Base-by-base conservation (phyloP, 805 yeast genomes). In the Barnettozyma sucrosica region DNA sequence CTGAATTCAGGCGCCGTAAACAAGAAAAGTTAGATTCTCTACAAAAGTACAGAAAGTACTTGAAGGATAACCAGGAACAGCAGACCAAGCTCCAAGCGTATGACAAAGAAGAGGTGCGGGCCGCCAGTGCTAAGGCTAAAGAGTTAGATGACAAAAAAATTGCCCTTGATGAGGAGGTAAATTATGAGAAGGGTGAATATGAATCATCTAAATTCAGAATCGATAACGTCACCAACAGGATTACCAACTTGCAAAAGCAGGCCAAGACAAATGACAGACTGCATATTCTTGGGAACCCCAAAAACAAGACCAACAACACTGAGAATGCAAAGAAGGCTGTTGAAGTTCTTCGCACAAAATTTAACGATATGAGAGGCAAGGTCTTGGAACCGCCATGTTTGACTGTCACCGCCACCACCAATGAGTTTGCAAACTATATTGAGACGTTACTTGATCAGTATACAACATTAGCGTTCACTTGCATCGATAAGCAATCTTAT, bases 371-470 rank as follows among this genome's bases (percentile, higher is more conserved):
- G 43, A 58, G 64, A 41, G 65, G 66, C 1, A 62, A 65, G 11
- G 77, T 85, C 46, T 78, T 70, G 48, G 95, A 85, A 57, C 95
- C 96, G 1, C 90, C 97, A 0, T 64, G 83, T 8, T 68, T 89
- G 24, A 72, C 85, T 0, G 71, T 92, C 20, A 70, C 76, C 5
- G 77, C 83, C 0, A 70, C 69, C 1, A 76, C 81, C 48, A 61
- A 66, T 9, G 54, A 62, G 9, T 75, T 73, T 55, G 82, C 85
- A 0, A 69, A 74, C 9, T 78, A 76, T 48, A 62, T 89, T 45
- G 86, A 81, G 43, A 71, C 76, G 43, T 69, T 79, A 7, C 72
- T 86, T 7, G 80, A 77, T 44, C 64, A 65, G 39, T 71, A 72
- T 45, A 76, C 85, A 16, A 64, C 79, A 38, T 63, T 76, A 38